Evolutionary conservation across 1,284 basidiomycete genomes (phyloP).

Genomic region (Athelia sp.): DNA sequence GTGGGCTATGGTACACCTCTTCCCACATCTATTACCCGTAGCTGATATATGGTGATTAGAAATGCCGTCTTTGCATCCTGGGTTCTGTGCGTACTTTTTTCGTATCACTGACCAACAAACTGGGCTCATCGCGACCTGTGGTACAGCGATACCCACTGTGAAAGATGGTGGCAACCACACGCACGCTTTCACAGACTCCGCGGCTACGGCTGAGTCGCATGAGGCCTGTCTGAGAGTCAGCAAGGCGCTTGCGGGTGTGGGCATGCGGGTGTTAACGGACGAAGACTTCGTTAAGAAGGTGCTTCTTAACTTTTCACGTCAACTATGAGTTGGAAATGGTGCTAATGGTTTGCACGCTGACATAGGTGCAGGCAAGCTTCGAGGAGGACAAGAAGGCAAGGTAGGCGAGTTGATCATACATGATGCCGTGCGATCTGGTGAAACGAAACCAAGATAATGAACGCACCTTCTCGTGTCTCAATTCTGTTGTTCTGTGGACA

Average conservation of each 20-base stretch:
- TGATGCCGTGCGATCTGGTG: too few relatives aligned
- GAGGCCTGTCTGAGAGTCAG: slow-evolving; percentile 48
- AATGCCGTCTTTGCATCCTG: slow-evolving; percentile 43
- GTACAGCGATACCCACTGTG: slow-evolving; percentile 49
- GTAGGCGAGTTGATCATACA: too few relatives aligned
- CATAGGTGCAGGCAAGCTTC: slow-evolving; percentile 32
- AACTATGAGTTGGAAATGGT: background rate
- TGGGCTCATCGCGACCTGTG: background rate
- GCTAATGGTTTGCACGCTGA: background rate
- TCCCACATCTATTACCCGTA: too few relatives aligned
- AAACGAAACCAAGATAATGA: too few relatives aligned
- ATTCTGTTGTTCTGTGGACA: too few relatives aligned
- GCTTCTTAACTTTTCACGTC: background rate
- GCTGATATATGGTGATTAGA: slow-evolving; percentile 18
- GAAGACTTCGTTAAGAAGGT: slow-evolving; percentile 36
- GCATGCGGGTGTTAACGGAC: slow-evolving; percentile 53
- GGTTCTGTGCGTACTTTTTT: slow-evolving; percentile 31
- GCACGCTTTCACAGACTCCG: slow-evolving; percentile 48
- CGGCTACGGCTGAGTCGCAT: slow-evolving; percentile 51
- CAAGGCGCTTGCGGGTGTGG: slow-evolving; percentile 56
- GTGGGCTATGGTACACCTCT: too few relatives aligned
- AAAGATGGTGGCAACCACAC: slow-evolving; percentile 64
- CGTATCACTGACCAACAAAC: slow-evolving; percentile 2
- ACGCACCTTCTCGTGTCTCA: too few relatives aligned
- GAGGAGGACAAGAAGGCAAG: slow-evolving; percentile 27